Evolutionary conservation across 2,329 filamentous ascomycete species (phyloP), one percentile per base, ranked within the genome.

Genomic region (Arachnopeziza araneosa): DNA sequence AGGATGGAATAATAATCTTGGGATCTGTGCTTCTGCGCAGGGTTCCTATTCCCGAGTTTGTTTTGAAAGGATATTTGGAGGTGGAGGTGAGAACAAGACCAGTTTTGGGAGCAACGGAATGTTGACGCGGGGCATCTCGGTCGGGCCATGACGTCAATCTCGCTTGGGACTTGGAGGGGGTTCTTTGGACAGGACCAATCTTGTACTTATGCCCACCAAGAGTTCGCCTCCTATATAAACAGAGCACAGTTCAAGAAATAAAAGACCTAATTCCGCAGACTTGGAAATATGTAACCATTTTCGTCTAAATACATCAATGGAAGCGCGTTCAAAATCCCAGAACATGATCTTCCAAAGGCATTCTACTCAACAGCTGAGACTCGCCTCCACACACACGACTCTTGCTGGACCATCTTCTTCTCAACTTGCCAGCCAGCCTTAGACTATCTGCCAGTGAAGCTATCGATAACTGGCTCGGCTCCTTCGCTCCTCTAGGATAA

Each of bases 1-100:
- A 36, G 60, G 61, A 55, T 66, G 26, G 60, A 50, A 59, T 58
- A 58, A 61, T 60, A 59, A n/a, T 55, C 24, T 17, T 54, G 30
- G 58, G 51, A 24, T 59, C 52, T 48, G 57, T 48, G 58, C 52
- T 44, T 50, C 26, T 36, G 32, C 52, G 54, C 51, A 51, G 23
- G 56, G 63, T 24, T 52, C n/a, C 53, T 54, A 50, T 57, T 62
- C 52, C 36, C 26, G 50, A 24, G 24, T 55, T n/a, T 59, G 26
- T 57, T n/a, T 59, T 58, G 32, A 44, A 44, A 44, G 2, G 17
- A 3, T 52, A 23, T 32, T 59, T 50, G 21, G 30, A 36, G 50
- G 22, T 57, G 54, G 44, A 36, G 36, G 32, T 44, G 22, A 57
- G 54, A 52, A 36, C 57, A 55, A 53, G 23, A 48, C 44, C 21